A percentile compares a stretch with the other conserved stretches of the same genome.
These are phyloP conservation scores for Cotoneaster glaucophyllus DNA, from an alignment of 306 rosid genomes.

Conservation along the genomic window DNA sequence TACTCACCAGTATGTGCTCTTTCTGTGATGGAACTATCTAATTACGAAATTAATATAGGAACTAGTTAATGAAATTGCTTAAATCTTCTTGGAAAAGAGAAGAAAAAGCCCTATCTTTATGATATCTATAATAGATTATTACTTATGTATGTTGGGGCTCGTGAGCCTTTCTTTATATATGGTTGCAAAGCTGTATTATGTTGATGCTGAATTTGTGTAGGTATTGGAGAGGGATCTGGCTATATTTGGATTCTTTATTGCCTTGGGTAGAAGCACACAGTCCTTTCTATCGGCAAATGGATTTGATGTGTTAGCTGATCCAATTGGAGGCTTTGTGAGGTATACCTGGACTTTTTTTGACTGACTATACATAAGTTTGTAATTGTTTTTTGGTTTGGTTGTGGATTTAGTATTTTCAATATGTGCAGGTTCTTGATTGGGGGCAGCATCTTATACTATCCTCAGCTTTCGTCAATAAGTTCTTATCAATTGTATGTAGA, in stretches of 20 bases:
- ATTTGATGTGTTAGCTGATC: conserved; percentile 54
- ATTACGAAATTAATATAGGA: not conserved
- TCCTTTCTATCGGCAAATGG: conserved; percentile 78
- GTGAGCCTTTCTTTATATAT: not conserved
- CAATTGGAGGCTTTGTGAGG: conserved; percentile 84
- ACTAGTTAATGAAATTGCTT: not conserved
- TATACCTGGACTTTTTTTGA: conserved; percentile 21
- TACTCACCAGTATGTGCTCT: not conserved
- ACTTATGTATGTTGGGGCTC: not conserved
- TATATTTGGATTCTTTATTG: conserved; percentile 93
- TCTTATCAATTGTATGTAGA: conserved; percentile 91
- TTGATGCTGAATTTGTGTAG: conserved; percentile 42
- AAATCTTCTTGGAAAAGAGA: not conserved
- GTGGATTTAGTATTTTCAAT: conserved; percentile 21
- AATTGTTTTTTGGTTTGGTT: conserved; percentile 19
- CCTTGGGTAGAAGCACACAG: conserved; percentile 81
- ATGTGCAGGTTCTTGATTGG: conserved; percentile 80
- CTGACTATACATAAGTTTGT: conserved; percentile 8
- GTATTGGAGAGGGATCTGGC: conserved; percentile 97
- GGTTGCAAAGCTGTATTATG: not conserved
- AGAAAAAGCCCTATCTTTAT: not conserved
- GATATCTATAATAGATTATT: not conserved
- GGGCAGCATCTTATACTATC: conserved; percentile 88
- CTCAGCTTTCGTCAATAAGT: conserved; percentile 96
- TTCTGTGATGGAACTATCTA: not conserved